These are phyloP conservation scores for Ceratobasidium sp. DNA, from an alignment of 1,284 basidiomycete genomes.

Conservation along the genomic window DNA sequence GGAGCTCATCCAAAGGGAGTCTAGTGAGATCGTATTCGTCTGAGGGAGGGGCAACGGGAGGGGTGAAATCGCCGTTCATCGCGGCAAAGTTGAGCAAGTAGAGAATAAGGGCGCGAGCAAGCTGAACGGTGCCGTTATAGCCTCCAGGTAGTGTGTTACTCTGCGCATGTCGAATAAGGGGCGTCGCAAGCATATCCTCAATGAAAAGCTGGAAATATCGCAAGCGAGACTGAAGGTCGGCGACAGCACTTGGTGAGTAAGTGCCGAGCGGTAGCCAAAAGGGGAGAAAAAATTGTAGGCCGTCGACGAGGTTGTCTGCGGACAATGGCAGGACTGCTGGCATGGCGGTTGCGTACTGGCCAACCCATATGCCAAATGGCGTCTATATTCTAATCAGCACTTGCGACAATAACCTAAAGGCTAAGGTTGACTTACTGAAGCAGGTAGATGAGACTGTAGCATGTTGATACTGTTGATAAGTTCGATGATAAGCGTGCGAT, in stretches of 20 bases:
- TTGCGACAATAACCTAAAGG: background rate
- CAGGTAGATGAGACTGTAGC: background rate
- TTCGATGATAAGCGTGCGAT: background rate
- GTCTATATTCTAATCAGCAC: background rate
- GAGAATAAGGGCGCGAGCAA: slow-evolving; percentile 4
- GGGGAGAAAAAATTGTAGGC: background rate
- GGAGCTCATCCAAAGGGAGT: background rate
- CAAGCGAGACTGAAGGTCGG: background rate
- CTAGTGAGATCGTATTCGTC: background rate
- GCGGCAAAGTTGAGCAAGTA: background rate
- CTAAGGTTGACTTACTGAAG: background rate
- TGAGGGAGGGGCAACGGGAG: background rate
- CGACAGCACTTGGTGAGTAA: background rate
- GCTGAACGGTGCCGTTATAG: background rate
- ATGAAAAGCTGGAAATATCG: background rate
- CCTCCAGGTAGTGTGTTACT: background rate
- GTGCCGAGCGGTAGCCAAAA: background rate
- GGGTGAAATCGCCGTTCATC: background rate
- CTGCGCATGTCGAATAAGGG: background rate
- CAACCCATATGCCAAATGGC: background rate
- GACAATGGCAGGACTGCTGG: background rate
- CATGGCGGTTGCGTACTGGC: background rate
- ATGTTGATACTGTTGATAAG: background rate
- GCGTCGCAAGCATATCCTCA: background rate
- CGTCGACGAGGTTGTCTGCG: background rate